Evolutionary conservation across 257 asterid species (phyloP).

Genomic region (Fraxinus quadrangulata): DNA sequence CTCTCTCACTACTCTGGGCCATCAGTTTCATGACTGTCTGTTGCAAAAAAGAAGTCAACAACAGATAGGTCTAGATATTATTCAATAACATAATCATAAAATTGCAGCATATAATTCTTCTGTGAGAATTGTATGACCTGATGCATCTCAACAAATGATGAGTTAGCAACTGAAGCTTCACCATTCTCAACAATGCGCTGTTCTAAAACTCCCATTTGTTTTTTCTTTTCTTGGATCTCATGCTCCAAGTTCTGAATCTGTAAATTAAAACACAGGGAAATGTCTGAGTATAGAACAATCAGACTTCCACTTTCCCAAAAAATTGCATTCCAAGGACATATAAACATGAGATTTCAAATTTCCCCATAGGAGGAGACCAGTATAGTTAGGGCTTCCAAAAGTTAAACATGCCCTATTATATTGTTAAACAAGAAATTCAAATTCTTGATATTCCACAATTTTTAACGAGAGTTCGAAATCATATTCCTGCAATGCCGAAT

Average conservation of each 20-base stretch:
- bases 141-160: slow-evolving; percentile 87
- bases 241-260: background rate
- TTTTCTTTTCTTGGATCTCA: background rate
- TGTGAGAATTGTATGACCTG: slow-evolving; percentile 55
- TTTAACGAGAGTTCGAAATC: background rate
- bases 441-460: background rate
- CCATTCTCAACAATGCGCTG: slow-evolving; percentile 82
- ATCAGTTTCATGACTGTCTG: slow-evolving; percentile 77
- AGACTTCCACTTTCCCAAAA: background rate
- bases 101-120: background rate
- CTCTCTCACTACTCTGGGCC: slow-evolving; percentile 82
- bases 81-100: slow-evolving; percentile 6
- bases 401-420: background rate
- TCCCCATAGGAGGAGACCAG: background rate
- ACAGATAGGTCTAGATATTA: slow-evolving; percentile 8
- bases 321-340: background rate
- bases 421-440: background rate
- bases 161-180: slow-evolving; percentile 76
- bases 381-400: background rate
- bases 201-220: slow-evolving; percentile 65
- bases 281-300: background rate
- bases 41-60: slow-evolving; percentile 15
- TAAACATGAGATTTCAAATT: background rate
- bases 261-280: background rate
- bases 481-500: background rate